A percentile compares a stretch with the other conserved stretches of the same genome.
phyloP scores from a whole-genome alignment of 345 rosid species.

The Boechera stricta region DNA sequence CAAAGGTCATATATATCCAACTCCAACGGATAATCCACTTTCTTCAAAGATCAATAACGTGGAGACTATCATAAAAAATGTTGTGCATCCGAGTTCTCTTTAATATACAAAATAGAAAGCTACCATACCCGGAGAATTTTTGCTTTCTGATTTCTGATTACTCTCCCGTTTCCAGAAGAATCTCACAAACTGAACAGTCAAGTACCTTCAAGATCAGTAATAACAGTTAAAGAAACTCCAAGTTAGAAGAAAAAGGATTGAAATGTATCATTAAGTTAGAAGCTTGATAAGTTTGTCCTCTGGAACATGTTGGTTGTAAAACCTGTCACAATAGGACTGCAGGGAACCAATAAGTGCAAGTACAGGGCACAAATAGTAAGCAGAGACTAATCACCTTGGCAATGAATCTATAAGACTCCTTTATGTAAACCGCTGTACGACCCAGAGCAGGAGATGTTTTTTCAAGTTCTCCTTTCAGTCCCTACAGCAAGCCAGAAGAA shows the following conservation, averaged over 20 bases:
- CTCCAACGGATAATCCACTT: conserved; percentile 95
- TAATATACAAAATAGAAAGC: conserved; percentile 12
- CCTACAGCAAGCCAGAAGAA: conserved; percentile 49
- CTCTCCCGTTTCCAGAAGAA: conserved; percentile 99
- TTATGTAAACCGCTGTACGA: conserved; percentile 76
- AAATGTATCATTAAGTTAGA: background rate
- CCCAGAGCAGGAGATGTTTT: conserved; percentile 87
- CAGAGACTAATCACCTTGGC: conserved; percentile 61
- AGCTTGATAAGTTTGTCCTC: conserved; percentile 17
- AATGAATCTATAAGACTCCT: conserved; percentile 86
- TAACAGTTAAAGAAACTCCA: background rate
- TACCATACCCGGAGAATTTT: conserved; percentile 76
- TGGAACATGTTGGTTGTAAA: background rate
- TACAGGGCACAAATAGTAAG: conserved; percentile 1
- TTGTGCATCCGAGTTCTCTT: background rate
- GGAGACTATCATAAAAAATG: background rate
- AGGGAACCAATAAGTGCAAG: background rate
- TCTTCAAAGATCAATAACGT: conserved; percentile 54
- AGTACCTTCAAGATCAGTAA: conserved; percentile 61
- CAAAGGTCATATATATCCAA: conserved; percentile 86
- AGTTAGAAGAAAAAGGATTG: background rate
- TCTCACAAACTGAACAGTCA: conserved; percentile 93
- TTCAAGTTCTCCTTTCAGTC: conserved; percentile 90
- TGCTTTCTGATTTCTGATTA: conserved; percentile 95
- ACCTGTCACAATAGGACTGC: background rate